Evolutionary conservation across 495 filamentous ascomycete species (phyloP).

Genomic region (Neurospora discreta): DNA sequence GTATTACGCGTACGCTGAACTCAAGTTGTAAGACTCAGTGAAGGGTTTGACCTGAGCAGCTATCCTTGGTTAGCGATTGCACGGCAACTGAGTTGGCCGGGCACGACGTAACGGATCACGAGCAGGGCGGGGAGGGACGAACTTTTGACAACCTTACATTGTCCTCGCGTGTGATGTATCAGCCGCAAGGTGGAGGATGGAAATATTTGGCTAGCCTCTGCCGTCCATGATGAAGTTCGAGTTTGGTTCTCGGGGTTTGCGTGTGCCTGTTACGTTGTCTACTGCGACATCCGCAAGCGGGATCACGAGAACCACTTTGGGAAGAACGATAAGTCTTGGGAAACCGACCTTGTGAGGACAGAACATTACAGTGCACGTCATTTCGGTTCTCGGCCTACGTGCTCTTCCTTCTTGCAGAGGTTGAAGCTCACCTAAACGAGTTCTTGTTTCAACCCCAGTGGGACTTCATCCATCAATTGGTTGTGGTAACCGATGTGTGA

Average conservation of each 20-base stretch:
- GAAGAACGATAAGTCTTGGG: neutral
- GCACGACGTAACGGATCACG: conserved; percentile 1
- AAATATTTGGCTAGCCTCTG: neutral
- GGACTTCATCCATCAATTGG: neutral
- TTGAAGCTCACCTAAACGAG: neutral
- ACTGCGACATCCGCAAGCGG: neutral
- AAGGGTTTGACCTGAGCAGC: neutral
- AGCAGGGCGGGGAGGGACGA: neutral
- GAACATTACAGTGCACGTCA: neutral
- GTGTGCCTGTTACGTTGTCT: neutral
- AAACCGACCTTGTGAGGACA: neutral
- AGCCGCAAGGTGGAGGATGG: neutral
- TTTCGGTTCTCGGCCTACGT: neutral
- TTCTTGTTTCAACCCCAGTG: neutral
- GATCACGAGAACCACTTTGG: neutral
- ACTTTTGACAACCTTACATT: neutral
- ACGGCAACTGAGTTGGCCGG: conserved; percentile 6
- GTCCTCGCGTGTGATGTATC: neutral
- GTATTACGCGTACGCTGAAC: neutral
- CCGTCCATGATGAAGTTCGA: neutral
- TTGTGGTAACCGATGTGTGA: neutral
- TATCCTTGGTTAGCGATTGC: neutral
- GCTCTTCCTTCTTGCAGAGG: neutral
- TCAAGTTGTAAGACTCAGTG: neutral
- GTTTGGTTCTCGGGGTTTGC: neutral